Evolutionary conservation across 306 rosid species (phyloP), one percentile per base, ranked within the genome.

Genomic region (Psophocarpus tetragonolobus): DNA sequence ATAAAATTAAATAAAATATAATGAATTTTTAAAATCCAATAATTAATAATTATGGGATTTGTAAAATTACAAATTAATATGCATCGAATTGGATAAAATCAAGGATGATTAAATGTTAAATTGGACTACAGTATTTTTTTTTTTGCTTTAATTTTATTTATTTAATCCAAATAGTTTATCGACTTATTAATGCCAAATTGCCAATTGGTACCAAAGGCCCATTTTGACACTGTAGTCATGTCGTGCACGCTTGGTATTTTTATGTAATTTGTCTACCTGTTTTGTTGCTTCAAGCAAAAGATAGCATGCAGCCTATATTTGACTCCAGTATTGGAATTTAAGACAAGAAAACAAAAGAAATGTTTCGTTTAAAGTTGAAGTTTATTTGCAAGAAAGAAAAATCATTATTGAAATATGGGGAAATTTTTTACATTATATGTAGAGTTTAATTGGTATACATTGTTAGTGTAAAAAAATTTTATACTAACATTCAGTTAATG

Each of bases 211-310:
- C 11, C 0, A 33, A 32, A 6, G 1, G 24, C 5, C 15, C 6
- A 63, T 63, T 33, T 33, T 1, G 5, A n/a, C 86, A 77, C 83
- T 85, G 65, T 60, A 12, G 87, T 78, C 83, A 30, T 66, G 83
- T 74, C 84, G 78, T 87, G 87, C 62, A 71, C 77, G 58, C 15
- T 33, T 79, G 88, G 42, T 73, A 32, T 80, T 75, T 63, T 84
- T 24, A 36, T 24, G 36, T 57, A 57, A 26, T 4, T 57, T 12
- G n/a, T 26, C 45, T 10, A 21, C 14, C 45, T 45, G 20, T 63
- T 47, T 75, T 62, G 32, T 63, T 75, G 80, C 80, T 47, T 75
- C 50, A 75, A 63, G 73, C 50, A 45, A 21, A 65, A 29, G 20
- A 30, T 60, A 15, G 0, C 41, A 12, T 21, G 18, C 11, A 18